Evolutionary conservation across 768 basidiomycete genomes (phyloP), one percentile per base, ranked within the genome.

Genomic region (Pilatotrama ljubarskyi): DNA sequence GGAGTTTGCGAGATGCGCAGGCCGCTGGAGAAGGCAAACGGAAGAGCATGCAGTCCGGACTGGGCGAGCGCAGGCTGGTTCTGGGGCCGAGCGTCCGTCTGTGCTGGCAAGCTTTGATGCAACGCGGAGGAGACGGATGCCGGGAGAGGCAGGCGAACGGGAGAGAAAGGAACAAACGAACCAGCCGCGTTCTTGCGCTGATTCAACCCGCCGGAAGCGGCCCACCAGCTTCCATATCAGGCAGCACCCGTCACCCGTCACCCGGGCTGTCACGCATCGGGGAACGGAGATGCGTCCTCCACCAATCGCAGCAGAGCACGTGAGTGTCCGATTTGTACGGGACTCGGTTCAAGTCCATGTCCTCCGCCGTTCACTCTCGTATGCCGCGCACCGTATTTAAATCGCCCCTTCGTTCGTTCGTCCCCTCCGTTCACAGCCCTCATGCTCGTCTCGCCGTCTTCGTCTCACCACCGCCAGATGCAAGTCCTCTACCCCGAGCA

Each of bases 301-400:
- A 36, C 55, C 63, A 57, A 59, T 57, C 37, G 50, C 22, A 42
- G 26, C 25, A 9, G 38, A 18, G 58, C 63, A 64, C 63, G 63
- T 60, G 63, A 57, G 22, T 8, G 37, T 62, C 66, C 66, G 66
- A 64, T 62, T 64, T 42, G 57, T 48, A 49, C 63, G 64, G 63
- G 38, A 56, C 51, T 64, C 62, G 65, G 67, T 63, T 42, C 51
- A 44, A 51, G 46, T 47, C 26, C 43, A 59, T 54, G 44, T 59
- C 53, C 61, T 66, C 66, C 66, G 66, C 66, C 66, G 66, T 53
- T 55, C 44, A 40, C 44, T 49, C 40, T 36, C 43, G 44, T 26
- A 36, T 47, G 29, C 36, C 42, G 52, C 49, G 17, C 32, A n/a
- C 43, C 58, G 52, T 66, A 66, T 64, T 61, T 55, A 62, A 55